A percentile compares a stretch with the other conserved stretches of the same genome.
phyloP scores from a whole-genome alignment of 2,329 filamentous ascomycete genomes.

The Ascochyta viciae-villosae region DNA sequence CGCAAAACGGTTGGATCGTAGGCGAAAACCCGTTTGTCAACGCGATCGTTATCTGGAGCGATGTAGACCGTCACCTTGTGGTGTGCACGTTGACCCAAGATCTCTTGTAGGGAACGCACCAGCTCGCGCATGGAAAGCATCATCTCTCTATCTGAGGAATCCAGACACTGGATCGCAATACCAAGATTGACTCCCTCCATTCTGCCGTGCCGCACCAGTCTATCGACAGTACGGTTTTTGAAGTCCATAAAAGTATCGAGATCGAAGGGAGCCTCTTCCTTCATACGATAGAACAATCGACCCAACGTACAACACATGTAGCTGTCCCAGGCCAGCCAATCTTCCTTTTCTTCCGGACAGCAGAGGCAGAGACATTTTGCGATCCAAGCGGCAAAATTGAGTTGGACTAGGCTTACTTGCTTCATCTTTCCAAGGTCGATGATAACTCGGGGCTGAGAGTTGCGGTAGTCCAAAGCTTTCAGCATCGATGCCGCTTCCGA shows the following conservation, averaged over 20 bases:
- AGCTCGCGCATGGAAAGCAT: neutral
- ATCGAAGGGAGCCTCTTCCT: neutral
- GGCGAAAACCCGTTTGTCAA: neutral
- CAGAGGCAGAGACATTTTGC: neutral
- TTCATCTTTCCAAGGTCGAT: neutral
- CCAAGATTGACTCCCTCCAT: neutral
- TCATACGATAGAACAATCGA: neutral
- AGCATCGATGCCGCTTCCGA: neutral
- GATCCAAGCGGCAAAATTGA: neutral
- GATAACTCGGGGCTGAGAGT: neutral
- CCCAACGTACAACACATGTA: too few species aligned
- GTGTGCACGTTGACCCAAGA: neutral
- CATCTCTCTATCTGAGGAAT: neutral
- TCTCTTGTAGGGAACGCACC: neutral
- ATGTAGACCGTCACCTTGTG: neutral
- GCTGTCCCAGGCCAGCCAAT: too few species aligned
- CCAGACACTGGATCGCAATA: neutral
- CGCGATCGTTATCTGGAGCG: neutral
- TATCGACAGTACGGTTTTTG: neutral
- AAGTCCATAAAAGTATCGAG: neutral
- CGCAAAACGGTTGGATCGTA: neutral
- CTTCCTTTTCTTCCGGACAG: too few species aligned
- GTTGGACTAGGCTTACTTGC: neutral
- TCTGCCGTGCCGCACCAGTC: neutral
- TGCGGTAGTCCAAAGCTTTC: neutral